Base-by-base conservation (phyloP, 805 yeast species). In the Candida odintsovae region DNA sequence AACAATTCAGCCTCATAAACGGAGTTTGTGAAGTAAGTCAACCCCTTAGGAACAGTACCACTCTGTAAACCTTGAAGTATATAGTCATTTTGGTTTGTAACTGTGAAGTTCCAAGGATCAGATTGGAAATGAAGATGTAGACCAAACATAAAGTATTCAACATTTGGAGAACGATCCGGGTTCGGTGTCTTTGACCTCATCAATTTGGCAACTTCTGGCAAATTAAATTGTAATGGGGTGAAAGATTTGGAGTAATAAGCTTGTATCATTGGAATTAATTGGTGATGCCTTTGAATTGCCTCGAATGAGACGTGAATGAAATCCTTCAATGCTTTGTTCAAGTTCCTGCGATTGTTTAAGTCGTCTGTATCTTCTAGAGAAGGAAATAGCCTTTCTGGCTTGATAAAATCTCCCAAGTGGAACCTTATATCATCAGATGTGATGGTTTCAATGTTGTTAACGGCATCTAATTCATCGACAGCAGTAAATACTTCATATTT, bases 101-200 rank as follows among this genome's bases (percentile, higher is more conserved):
- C 43, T 16, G 49, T 36, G 22, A 38, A 49, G 19, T 49, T 49
- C 16, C 26, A 21, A 10, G 42, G 39, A n/a, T 49, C 52, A 5
- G 42, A 26, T 40, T 49, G 52, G 5, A 49, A 42, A 23, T 46
- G 45, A 11, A 41, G 22, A 35, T 49, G 47, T 6, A 46, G 28
- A 1, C 48, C 52, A 41, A 43, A 46, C 41, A 43, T 38, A 18
- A 46, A 31, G 12, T 41, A 31, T 9, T 46, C 52, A 3, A 36
- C 6, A 12, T 15, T 23, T 6, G 45, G 38, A 2, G 41, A 35
- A 16, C 19, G 33, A 4, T 26, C 22, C 11, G 31, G 18, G 19
- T 39, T 8, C 1, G 38, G 28, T 9, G 38, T 31, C 33, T 26
- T 38, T 13, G 44, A 49, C 35, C 40, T 23, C 8, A 49, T 16